A percentile compares a stretch with the other conserved stretches of the same genome.
Evolutionary conservation across 768 basidiomycete genomes (phyloP).

Genomic region (Cyclocybe cylindracea): DNA sequence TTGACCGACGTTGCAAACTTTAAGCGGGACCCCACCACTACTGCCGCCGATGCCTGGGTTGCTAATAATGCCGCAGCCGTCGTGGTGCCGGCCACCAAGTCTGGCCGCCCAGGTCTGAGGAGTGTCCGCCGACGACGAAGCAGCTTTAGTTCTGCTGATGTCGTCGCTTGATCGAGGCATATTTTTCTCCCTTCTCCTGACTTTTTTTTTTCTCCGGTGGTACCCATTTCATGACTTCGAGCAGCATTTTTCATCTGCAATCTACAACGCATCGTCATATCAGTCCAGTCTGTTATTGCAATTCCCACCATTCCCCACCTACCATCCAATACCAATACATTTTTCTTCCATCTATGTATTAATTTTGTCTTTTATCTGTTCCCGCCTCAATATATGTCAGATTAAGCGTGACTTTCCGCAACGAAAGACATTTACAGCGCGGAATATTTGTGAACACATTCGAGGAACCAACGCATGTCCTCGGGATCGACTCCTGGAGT

Average conservation of each 20-base stretch:
- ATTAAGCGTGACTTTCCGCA: background rate
- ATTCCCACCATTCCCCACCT: slow-evolving; percentile 34
- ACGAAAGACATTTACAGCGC: slow-evolving; percentile 17
- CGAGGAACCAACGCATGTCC: slow-evolving; percentile 87
- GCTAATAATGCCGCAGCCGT: slow-evolving; percentile 68
- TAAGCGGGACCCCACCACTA: slow-evolving; percentile 34
- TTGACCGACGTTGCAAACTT: slow-evolving; percentile 51
- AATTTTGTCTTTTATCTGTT: slow-evolving; percentile 5
- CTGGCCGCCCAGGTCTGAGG: slow-evolving; percentile 72
- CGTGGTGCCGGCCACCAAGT: slow-evolving; percentile 71
- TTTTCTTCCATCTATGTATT: slow-evolving; percentile 17
- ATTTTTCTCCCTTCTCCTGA: slow-evolving; percentile 6
- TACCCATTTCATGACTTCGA: background rate
- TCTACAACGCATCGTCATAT: slow-evolving; percentile 6
- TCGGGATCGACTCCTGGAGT: slow-evolving; percentile 96
- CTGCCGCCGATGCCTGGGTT: slow-evolving; percentile 71
- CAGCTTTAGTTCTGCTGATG: slow-evolving; percentile 86
- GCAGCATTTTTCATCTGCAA: slow-evolving; percentile 20
- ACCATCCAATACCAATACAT: slow-evolving; percentile 24
- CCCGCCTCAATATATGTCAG: slow-evolving; percentile 1
- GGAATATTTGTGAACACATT: slow-evolving; percentile 87
- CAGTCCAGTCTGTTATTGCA: slow-evolving; percentile 16
- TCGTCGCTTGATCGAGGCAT: slow-evolving; percentile 57
- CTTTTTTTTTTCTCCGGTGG: background rate
- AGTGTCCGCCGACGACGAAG: slow-evolving; percentile 76